A percentile compares a stretch with the other conserved stretches of the same genome.
Conservation (phyloP, 306 rosid species). For the Inga oerstediana region DNA sequence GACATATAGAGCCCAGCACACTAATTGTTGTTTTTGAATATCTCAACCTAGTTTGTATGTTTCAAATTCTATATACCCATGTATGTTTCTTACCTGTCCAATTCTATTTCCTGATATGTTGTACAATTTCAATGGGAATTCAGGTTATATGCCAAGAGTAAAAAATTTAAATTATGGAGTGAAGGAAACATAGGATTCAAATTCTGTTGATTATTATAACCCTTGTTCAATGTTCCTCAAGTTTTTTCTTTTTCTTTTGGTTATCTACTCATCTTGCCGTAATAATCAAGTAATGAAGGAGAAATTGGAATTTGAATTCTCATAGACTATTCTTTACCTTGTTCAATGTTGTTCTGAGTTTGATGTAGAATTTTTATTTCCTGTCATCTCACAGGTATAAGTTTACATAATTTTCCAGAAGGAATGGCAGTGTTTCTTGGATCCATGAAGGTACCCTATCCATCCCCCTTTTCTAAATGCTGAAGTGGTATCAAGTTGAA, state of each 20-base stretch:
- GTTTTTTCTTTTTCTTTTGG: neutral
- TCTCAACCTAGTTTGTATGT: neutral
- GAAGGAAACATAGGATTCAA: neutral
- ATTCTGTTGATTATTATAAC: neutral
- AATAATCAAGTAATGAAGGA: neutral
- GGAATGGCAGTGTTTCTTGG: conserved; percentile 99
- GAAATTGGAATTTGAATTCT: conserved; percentile 19
- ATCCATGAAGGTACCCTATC: conserved; percentile 76
- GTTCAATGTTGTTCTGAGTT: conserved; percentile 14
- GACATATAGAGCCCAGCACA: neutral
- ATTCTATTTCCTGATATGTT: neutral
- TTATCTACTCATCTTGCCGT: neutral
- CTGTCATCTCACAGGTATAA: conserved; percentile 67
- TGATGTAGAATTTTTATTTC: neutral
- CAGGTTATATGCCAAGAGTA: conserved; percentile 9
- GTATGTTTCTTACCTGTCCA: neutral
- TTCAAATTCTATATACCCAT: neutral
- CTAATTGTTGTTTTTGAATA: too few relatives aligned
- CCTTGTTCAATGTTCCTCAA: neutral
- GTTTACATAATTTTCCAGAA: conserved; percentile 98
- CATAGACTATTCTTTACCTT: conserved; percentile 8
- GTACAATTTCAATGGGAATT: neutral
- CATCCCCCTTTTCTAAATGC: neutral
- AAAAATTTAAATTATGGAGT: neutral
- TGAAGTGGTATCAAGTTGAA: conserved; percentile 10